Base-by-base conservation (phyloP, 306 rosid species). In the Ormosia semicastrata region DNA sequence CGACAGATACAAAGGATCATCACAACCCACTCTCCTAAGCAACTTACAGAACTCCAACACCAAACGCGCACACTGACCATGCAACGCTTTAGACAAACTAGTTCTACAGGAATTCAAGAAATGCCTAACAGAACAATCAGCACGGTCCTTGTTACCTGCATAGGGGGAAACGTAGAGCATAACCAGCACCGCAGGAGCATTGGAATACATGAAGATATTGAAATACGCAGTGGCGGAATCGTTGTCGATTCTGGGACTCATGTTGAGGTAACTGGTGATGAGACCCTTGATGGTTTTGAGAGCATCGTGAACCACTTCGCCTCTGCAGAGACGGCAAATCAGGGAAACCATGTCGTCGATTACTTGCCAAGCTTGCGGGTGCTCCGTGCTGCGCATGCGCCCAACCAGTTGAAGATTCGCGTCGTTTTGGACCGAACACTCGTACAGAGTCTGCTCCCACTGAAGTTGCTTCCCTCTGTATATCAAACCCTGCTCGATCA, bases 391-490 rank as follows among this genome's bases (percentile, higher is more conserved):
- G 0, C 84, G 82, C 92, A 92, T 74, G 0, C 86, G 88, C 3
- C 92, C 95, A 18, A 91, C 89, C 4, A 94, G 71, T 24, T 92
- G 93, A 46, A 94, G 66, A 43, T 56, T 86, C 8, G 89, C 90
- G 75, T 94, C 95, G 60, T 91, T 91, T 54, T 94, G 79, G 11
- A 94, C 81, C 3, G 83, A 76, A 72, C 97, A 94, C 34, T 92
- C 91, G 3, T 64, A 78, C 0, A 94, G 89, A 1, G 87, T 86
- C 63, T 88, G 84, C 32, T 91, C 90, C 81, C 40, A 50, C 77
- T 78, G 92, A 18, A 94, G 97, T 80, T 91, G 93, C 69, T 82
- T 92, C 6, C 94, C 92, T 3, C 85, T 40, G 65, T 92, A 87
- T 4, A 90, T 87, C 30, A 94, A 71, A n/a, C 98, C 79, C 79